Evolutionary conservation across 2,329 filamentous ascomycete genomes (phyloP).

Genomic region (Diaporthe longicolla): DNA sequence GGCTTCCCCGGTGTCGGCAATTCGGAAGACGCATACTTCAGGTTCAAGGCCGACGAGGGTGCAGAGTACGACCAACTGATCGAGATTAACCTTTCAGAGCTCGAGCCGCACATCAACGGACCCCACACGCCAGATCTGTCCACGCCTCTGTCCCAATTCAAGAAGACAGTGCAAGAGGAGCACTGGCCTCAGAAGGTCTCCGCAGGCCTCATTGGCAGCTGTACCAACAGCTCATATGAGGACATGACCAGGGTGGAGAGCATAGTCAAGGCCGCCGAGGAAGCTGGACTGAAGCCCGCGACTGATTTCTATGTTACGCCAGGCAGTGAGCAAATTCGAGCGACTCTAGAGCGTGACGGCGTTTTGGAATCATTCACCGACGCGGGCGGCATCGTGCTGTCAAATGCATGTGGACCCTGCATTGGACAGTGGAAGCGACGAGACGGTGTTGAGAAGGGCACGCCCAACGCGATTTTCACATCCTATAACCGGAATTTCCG

Average conservation of each 20-base stretch:
- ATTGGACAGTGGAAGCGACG: slow-evolving; percentile 97
- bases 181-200: slow-evolving; percentile 93
- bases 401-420: slow-evolving; percentile 95
- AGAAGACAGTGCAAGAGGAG: slow-evolving; percentile 84
- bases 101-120: slow-evolving; percentile 97
- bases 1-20: slow-evolving; percentile 62
- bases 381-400: slow-evolving; percentile 89
- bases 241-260: slow-evolving; percentile 98
- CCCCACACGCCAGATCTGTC: slow-evolving; percentile 97
- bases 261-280: slow-evolving; percentile 90
- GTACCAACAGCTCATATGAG: slow-evolving; percentile 98
- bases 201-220: slow-evolving; percentile 95
- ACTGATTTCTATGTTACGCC: slow-evolving; percentile 97
- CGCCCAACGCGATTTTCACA: slow-evolving; percentile 92
- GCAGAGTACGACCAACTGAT: slow-evolving; percentile 93
- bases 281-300: slow-evolving; percentile 90
- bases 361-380: slow-evolving; percentile 88
- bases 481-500: slow-evolving; percentile 99
- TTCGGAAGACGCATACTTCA: slow-evolving; percentile 66
- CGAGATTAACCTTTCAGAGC: slow-evolving; percentile 87
- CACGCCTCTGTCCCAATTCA: slow-evolving; percentile 91
- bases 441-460: slow-evolving; percentile 86
- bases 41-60: slow-evolving; percentile 82
- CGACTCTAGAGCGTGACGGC: slow-evolving; percentile 90
- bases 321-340: slow-evolving; percentile 95